These are phyloP conservation scores for Podospora tetraspora DNA, from an alignment of 495 filamentous ascomycete species.

Conservation along the genomic window DNA sequence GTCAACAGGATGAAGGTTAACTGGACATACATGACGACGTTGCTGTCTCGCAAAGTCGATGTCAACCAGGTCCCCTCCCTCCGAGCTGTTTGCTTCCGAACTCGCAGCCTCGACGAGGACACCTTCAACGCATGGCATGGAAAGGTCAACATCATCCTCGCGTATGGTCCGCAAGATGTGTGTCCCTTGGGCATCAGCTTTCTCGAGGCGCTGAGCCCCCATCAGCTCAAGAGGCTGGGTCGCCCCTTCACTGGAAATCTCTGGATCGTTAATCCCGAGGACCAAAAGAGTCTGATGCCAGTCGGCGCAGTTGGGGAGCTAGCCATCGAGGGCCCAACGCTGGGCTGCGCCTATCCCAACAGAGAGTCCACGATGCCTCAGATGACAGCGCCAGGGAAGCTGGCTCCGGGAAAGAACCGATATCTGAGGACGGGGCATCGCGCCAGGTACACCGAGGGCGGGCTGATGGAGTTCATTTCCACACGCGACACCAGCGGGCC, in stretches of 20 bases:
- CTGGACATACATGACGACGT: constrained; percentile 46
- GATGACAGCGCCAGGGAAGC: constrained; percentile 21
- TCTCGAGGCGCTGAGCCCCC: constrained; percentile 34
- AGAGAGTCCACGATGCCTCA: constrained; percentile 27
- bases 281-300: constrained; percentile 42
- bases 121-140: constrained; percentile 39
- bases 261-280: constrained; percentile 45
- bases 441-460: constrained; percentile 40
- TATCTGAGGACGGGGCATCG: constrained; percentile 42
- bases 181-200: constrained; percentile 44
- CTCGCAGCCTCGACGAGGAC: constrained; percentile 39
- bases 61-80: constrained; percentile 33
- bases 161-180: constrained; percentile 42
- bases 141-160: constrained; percentile 40
- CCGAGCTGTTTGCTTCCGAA: constrained; percentile 43
- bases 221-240: constrained; percentile 37
- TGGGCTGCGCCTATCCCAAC: constrained; percentile 33
- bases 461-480: constrained; percentile 41
- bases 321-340: constrained; percentile 42
- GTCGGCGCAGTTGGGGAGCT: constrained; percentile 46
- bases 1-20: constrained; percentile 45
- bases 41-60: constrained; percentile 41
- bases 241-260: constrained; percentile 41
- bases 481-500: constrained; percentile 26
- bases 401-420: constrained; percentile 16